Base-by-base conservation (phyloP, 441 rosid genomes). In the Kokia cookei region DNA sequence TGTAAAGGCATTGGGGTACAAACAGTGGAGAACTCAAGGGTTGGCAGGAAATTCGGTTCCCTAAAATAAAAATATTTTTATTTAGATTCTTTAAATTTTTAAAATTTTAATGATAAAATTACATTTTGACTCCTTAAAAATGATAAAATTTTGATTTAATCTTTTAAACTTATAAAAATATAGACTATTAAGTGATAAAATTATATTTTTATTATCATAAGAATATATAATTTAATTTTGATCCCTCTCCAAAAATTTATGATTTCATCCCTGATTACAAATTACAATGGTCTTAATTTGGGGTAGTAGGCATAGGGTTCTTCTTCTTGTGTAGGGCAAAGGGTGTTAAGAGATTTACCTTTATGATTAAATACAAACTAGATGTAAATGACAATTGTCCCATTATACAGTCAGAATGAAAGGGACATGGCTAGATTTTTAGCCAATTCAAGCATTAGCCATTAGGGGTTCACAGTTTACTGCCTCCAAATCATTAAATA, bases 381-480 rank as follows among this genome's bases (percentile, higher is more conserved):
- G 4, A 3, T 55, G 3, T 22, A 55, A 26, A 26, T 8, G 4
- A 2, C 27, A 22, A 11, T 7, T 10, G 62, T 57, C 62, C 72
- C 70, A 73, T 50, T 51, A 24, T 29, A 15, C 6, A 17, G 71
- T 66, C 69, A 51, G 75, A 53, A 63, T 35, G 78, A 78, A 76
- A 81, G 65, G 72, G 81, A 79, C 79, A 50, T 3, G 11, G 12
- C 47, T 27, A 48, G 58, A 37, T 57, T 48, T 74, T 27, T 47
- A 17, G 42, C 48, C 1, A 3, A 10, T 7, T 26, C 35, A 12
- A 58, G 60, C 5, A 13, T 71, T 37, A 8, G 67, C 53, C 54
- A 19, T 64, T 42, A 42, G 17, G 27, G 27, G 57, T 47, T 69
- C n/a, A 55, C 48, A 8, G 57, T 47, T 69, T 9, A 55, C 48